These are phyloP conservation scores for Myriangium duriaei DNA, from an alignment of 2,329 filamentous ascomycete genomes.

Conservation along the genomic window DNA sequence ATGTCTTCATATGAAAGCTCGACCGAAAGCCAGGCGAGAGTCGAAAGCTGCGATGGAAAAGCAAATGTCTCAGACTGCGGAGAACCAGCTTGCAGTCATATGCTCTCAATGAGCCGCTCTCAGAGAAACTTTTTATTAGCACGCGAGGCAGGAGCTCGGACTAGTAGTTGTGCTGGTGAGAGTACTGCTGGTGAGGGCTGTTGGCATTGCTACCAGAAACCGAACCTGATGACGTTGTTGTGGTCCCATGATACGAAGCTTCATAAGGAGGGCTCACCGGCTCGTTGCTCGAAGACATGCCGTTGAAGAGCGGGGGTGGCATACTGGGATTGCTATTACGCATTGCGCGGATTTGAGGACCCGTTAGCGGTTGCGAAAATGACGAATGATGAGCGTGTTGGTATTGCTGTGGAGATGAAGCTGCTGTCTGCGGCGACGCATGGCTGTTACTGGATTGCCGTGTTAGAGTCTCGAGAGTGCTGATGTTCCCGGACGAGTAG, in stretches of 20 bases:
- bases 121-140: no score
- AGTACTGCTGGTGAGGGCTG: neutral
- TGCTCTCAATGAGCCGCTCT: no score
- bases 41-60: no score
- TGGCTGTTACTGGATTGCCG: conserved; percentile 2
- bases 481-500: conserved; percentile 3
- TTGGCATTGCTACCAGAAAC: neutral
- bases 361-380: conserved; percentile 2
- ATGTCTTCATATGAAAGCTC: no score
- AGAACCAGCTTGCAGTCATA: no score
- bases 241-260: no score
- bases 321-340: neutral
- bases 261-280: neutral
- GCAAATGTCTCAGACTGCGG: no score
- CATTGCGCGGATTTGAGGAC: conserved; percentile 6
- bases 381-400: conserved; percentile 1
- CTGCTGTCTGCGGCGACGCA: no score
- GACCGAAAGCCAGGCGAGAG: no score
- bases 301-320: neutral
- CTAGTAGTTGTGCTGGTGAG: no score
- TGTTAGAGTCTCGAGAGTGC: conserved; percentile 5
- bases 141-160: no score
- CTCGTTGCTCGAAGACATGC: conserved; percentile 2
- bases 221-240: no score
- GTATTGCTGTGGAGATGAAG: neutral